Evolutionary conservation across 257 asterid genomes (phyloP), one percentile per base, ranked within the genome.

Genomic region (Pogostemon cablin): DNA sequence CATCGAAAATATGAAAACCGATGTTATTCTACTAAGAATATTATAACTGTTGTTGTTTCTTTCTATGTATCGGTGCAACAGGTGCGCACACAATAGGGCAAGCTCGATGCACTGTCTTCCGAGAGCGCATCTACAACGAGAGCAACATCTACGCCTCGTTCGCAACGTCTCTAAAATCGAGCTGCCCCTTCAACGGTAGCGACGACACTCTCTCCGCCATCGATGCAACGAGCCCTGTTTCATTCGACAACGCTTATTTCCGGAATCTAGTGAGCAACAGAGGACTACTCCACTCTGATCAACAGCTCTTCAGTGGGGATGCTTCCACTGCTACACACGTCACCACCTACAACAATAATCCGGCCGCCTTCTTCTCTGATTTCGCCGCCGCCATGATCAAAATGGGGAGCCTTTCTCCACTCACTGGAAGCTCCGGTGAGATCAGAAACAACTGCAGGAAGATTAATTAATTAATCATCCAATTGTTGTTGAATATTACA

Each of bases 21-120:
- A 25, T 25, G 32, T 25, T 1, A 25, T 0, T 25, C 32, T 25
- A 25, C 32, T 25, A 25, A 25, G 32, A 25, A 25, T 25, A 25
- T 1, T 25, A 25, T 25, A 25, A 25, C 32, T 25, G 32, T 25
- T 25, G 32, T 25, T 25, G 32, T 25, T 25, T 25, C 32, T 25
- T 25, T 1, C 32, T 25, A 25, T 25, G 32, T 1, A 25, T 25
- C 32, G 32, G 32, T 25, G 32, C 32, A 25, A 46, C 64, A 87
- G 95, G 95, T 7, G 83, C 81, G 53, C 95, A 88, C 47, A 85
- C 95, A 0, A 79, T 85, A 68, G 95, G 95, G 32, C 85, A 88
- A 64, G 88, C 95, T 3, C 78, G 79, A 48, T 88, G 95, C 80
- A 5, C 41, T 12, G 78, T 77, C 5, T 88, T 88, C 54, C 84